Evolutionary conservation across 2,329 filamentous ascomycete species (phyloP).

Genomic region (Tolypocladium tundrense): DNA sequence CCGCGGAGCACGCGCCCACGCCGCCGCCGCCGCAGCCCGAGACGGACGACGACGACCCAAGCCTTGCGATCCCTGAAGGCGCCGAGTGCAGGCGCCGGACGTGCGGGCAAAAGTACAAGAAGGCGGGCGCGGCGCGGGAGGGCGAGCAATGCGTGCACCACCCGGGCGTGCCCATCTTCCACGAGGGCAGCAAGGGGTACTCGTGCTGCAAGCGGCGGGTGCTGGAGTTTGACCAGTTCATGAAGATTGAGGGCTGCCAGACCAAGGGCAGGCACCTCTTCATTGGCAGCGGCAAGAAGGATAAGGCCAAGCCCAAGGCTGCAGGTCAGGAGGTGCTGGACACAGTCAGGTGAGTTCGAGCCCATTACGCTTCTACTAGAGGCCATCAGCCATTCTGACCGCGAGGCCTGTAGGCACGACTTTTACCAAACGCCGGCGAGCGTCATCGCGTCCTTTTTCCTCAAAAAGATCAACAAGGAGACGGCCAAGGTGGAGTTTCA

Average conservation of each 20-base stretch:
- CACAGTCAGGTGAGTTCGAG: slow-evolving; percentile 54
- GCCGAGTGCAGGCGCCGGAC: slow-evolving; percentile 67
- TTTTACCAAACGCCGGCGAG: slow-evolving; percentile 86
- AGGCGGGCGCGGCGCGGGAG: slow-evolving; percentile 43
- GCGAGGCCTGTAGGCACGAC: slow-evolving; percentile 44
- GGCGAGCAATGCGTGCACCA: slow-evolving; percentile 79
- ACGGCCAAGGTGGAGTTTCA: slow-evolving; percentile 63
- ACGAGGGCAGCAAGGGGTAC: slow-evolving; percentile 97
- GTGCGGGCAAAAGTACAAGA: slow-evolving; percentile 59
- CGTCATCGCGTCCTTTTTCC: slow-evolving; percentile 85
- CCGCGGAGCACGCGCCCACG: slow-evolving; percentile 36
- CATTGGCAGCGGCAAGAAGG: slow-evolving; percentile 63
- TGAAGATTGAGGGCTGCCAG: slow-evolving; percentile 87
- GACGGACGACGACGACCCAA: slow-evolving; percentile 79
- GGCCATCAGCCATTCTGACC: not conserved
- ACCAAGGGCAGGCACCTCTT: slow-evolving; percentile 78
- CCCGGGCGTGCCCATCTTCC: slow-evolving; percentile 84
- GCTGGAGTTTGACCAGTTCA: slow-evolving; percentile 94
- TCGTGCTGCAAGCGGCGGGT: slow-evolving; percentile 93
- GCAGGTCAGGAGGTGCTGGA: slow-evolving; percentile 65
- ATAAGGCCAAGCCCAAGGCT: slow-evolving; percentile 25
- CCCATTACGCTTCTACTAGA: not conserved
- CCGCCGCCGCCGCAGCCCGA: slow-evolving; percentile 57
- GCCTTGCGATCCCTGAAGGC: slow-evolving; percentile 60
- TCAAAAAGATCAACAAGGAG: slow-evolving; percentile 92